Evolutionary conservation across 2,329 filamentous ascomycete genomes (phyloP), one percentile per base, ranked within the genome.

Genomic region (Sodiomyces alkalinus): DNA sequence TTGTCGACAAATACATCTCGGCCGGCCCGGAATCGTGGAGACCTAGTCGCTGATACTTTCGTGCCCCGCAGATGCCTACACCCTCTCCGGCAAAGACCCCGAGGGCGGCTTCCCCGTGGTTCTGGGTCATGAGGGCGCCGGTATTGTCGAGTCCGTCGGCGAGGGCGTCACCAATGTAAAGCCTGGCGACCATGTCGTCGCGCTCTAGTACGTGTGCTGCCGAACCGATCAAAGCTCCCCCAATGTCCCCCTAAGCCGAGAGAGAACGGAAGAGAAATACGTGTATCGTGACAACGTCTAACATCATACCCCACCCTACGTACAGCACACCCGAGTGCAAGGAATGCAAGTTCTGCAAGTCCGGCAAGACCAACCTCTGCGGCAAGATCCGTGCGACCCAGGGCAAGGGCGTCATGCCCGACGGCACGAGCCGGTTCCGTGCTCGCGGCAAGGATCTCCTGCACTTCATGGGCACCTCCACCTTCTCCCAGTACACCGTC

Each of bases 341-440:
- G 43, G 87, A 96, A 58, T 98, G 90, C 75, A 96, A 96, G 66
- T 96, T 96, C 71, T 98, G 90, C 78, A 90, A 83, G 59, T 96
- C 87, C 22, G 90, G 87, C 62, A 98, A 98, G 76, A 96, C 87
- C 47, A 93, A 96, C 62, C 79, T 96, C 33, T 96, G 87, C 62
- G 90, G 90, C 55, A 96, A 96, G 74, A 98, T 98, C 58, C 79
- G 90, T 46, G 82, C 83, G 25, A 96, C 90, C 24, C 90, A 98
- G 62, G 90, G 90, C 46, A 80, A 76, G 57, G 90, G 90, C 49
- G 73, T 94, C 43, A 93, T 98, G 86, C 90, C 90, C 33, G 90
- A 98, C 55, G 87, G 87, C 46, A 96, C 87, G 41, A 79, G 80
- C 33, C 80, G 90, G 46, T 94, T 96, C 74, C 82, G 72, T 58